Evolutionary conservation across 306 rosid genomes (phyloP), one percentile per base, ranked within the genome.

Genomic region (Vigna nakashimae): DNA sequence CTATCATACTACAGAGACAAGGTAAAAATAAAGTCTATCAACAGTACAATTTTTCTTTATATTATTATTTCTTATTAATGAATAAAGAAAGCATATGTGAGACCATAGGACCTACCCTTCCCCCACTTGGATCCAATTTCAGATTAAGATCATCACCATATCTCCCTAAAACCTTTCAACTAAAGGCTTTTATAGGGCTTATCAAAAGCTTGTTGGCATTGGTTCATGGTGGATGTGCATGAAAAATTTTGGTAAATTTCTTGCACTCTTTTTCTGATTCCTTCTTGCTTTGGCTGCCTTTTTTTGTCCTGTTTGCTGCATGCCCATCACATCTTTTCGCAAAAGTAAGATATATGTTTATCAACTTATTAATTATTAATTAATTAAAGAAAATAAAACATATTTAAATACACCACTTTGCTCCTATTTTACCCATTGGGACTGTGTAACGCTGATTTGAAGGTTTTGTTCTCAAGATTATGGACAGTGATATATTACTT

Each of bases 251-350:
- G 71, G 62, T 62, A 74, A 60, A 45, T 59, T 74, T n/a, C 4
- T 28, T 28, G 55, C 55, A 71, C 22, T 57, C 1, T 5, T 12
- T 46, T 13, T 74, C 4, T 20, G 63, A 75, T 63, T 75, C 63
- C 79, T 32, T 62, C 26, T 75, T 75, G 50, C 15, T 49, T 50
- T 49, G 63, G 49, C 11, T 48, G 16, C 17, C 38, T 34, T 15
- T 58, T 74, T 74, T 74, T 48, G 70, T 62, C 71, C 52, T 63
- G 38, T 5, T 32, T 49, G 24, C 14, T 32, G 62, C 79, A 48
- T 62, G 2, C 40, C 26, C 60, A 75, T 64, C 59, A 34, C 40
- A 60, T 75, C 72, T 63, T 49, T 64, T 75, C 80, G 50, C 52
- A 75, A 74, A 74, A 74, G 56, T 16, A 74, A 7, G 50, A 12